These are phyloP conservation scores for Sphaerostilbella broomeana DNA, from an alignment of 2,329 filamentous ascomycete genomes.

Conservation along the genomic window DNA sequence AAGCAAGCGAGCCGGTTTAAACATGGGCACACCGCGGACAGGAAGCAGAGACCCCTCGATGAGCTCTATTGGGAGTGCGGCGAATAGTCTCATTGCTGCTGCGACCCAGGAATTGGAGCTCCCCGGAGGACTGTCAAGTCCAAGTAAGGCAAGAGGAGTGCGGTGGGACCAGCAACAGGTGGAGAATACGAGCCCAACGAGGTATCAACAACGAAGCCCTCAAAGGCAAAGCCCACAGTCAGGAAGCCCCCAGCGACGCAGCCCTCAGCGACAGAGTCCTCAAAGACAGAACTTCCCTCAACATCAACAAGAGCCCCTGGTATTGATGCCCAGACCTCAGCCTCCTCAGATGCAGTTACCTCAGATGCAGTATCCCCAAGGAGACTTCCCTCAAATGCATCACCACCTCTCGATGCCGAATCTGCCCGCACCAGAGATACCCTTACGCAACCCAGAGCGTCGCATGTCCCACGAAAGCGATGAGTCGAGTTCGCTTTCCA, in stretches of 20 bases:
- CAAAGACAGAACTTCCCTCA: slow-evolving; percentile 4
- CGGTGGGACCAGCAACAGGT: slow-evolving; percentile 20
- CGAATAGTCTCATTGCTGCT: slow-evolving; percentile 36
- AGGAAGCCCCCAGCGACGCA: slow-evolving; percentile 6
- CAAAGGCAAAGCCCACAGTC: slow-evolving; percentile 8
- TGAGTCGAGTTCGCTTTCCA: slow-evolving; percentile 48
- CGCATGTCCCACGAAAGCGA: slow-evolving; percentile 36
- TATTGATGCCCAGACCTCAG: too few species aligned
- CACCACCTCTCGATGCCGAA: slow-evolving; percentile 3
- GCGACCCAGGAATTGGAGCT: slow-evolving; percentile 30
- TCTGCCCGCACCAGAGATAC: slow-evolving; percentile 10
- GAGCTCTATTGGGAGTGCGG: slow-evolving; percentile 29
- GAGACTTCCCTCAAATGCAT: not conserved
- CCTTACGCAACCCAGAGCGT: slow-evolving; percentile 15
- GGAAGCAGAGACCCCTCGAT: slow-evolving; percentile 21
- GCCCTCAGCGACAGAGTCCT: slow-evolving; percentile 4
- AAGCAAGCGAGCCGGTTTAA: slow-evolving; percentile 21
- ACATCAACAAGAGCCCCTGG: slow-evolving; percentile 4
- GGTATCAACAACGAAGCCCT: slow-evolving; percentile 8
- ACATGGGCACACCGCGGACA: slow-evolving; percentile 14
- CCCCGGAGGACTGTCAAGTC: slow-evolving; percentile 36
- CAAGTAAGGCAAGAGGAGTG: slow-evolving; percentile 31
- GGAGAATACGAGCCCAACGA: not conserved
- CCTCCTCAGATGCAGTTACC: not conserved
- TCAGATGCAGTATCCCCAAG: slow-evolving; percentile 5